A percentile compares a stretch with the other conserved stretches of the same genome.
Conservation (phyloP, 164 flowering plant species). For the Kalanchoe fedtschenkoi region DNA sequence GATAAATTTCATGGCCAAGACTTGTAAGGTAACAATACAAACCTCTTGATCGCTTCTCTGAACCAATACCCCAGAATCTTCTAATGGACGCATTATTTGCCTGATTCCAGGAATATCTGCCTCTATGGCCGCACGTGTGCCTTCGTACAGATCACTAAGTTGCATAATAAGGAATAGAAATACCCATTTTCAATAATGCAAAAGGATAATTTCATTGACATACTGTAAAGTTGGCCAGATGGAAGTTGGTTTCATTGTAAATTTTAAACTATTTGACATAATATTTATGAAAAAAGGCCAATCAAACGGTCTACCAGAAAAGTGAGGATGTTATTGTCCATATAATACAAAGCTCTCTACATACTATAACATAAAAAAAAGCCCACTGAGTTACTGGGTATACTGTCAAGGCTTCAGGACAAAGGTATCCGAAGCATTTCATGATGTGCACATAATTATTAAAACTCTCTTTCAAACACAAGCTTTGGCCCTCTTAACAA, state of each 20-base stretch:
- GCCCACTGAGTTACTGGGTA: neutral
- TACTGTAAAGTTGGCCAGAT: neutral
- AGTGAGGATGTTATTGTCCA: neutral
- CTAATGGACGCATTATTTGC: constrained; percentile 65
- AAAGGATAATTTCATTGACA: neutral
- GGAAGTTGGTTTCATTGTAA: too few species aligned
- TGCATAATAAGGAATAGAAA: constrained; percentile 4
- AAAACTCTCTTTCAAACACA: neutral
- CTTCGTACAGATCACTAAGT: constrained; percentile 87
- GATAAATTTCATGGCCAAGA: neutral
- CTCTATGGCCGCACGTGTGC: constrained; percentile 65
- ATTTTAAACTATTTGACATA: too few species aligned
- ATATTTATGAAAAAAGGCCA: too few species aligned
- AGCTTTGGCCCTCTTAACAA: neutral
- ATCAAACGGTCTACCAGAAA: neutral
- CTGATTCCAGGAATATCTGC: constrained; percentile 64
- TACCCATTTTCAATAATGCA: neutral
- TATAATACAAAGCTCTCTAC: neutral
- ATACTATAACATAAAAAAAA: neutral
- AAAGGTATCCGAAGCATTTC: neutral
- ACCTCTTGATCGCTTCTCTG: constrained; percentile 77
- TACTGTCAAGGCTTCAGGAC: too few species aligned
- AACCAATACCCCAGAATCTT: constrained; percentile 68
- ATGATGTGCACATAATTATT: neutral
- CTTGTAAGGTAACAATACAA: constrained; percentile 2